Percentiles rank a stretch among this genome's conserved stretches.
These are phyloP conservation scores for Pseudohyphozyma bogoriensis DNA, from an alignment of 768 basidiomycete species.

Conservation along the genomic window DNA sequence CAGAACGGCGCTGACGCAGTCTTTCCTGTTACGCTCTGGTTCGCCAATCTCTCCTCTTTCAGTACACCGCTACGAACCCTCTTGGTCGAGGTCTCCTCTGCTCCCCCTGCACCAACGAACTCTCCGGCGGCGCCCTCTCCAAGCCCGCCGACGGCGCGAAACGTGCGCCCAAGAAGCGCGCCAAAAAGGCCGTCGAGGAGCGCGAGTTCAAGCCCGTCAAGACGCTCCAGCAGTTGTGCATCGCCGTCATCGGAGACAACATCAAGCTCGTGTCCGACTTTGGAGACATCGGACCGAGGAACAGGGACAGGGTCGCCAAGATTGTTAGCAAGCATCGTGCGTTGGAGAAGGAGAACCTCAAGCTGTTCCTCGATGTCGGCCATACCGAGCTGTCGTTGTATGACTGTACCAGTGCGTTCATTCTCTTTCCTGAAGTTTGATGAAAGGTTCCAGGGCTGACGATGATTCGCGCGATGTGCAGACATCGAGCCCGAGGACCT, in stretches of 20 bases:
- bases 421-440: neutral
- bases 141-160: no score
- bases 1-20: neutral
- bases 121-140: slow-evolving; percentile 45
- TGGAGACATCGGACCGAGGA: slow-evolving; percentile 76
- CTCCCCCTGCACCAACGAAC: slow-evolving; percentile 66
- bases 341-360: slow-evolving; percentile 68
- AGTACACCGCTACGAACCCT: slow-evolving; percentile 68
- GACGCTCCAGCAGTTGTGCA: slow-evolving; percentile 66
- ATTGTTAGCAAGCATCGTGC: slow-evolving; percentile 18
- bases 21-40: slow-evolving; percentile 4
- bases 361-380: slow-evolving; percentile 67
- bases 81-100: slow-evolving; percentile 71
- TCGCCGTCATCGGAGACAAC: slow-evolving; percentile 57
- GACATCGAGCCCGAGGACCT: slow-evolving; percentile 62
- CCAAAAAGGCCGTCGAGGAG: slow-evolving; percentile 59
- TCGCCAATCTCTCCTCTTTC: slow-evolving; percentile 49
- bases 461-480: slow-evolving; percentile 37
- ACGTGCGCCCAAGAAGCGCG: slow-evolving; percentile 55
- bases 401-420: slow-evolving; percentile 75
- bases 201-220: slow-evolving; percentile 52
- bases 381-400: slow-evolving; percentile 64
- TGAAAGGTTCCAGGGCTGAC: no score
- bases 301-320: slow-evolving; percentile 69
- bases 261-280: slow-evolving; percentile 71